Conservation (phyloP, 2,329 filamentous ascomycete genomes). For the Scedosporium minutisporum region DNA sequence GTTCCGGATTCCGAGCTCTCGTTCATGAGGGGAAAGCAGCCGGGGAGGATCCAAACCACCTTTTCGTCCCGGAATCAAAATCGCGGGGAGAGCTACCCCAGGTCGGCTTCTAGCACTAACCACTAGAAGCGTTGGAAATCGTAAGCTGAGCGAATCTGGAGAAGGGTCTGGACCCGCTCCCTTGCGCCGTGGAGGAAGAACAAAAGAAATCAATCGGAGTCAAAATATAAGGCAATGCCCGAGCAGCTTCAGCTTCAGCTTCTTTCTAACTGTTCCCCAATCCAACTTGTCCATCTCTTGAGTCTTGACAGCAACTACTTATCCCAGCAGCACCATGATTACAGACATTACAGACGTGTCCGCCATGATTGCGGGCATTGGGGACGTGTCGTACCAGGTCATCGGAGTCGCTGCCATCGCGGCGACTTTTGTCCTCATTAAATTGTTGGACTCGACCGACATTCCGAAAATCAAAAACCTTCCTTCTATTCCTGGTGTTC, state of each 20-base stretch:
- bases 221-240: slow-evolving; percentile 2
- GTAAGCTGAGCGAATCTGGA: neutral
- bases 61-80: neutral
- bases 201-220: neutral
- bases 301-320: neutral
- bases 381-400: neutral
- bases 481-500: slow-evolving; percentile 51
- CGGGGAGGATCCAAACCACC: neutral
- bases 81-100: neutral
- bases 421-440: slow-evolving; percentile 15
- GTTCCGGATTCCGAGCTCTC: neutral
- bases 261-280: too few relatives aligned
- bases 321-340: neutral
- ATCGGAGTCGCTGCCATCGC: slow-evolving; percentile 8
- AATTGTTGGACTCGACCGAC: slow-evolving; percentile 38
- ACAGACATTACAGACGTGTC: too few relatives aligned
- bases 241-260: neutral
- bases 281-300: neutral
- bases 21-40: neutral
- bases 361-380: neutral
- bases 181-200: neutral
- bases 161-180: neutral
- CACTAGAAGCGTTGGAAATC: neutral
- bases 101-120: neutral
- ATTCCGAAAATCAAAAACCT: slow-evolving; percentile 50